Percentiles rank a stretch among this genome's conserved stretches.
Evolutionary conservation across 805 yeast genomes (phyloP).

Genomic region (Grigorovia jiainica): DNA sequence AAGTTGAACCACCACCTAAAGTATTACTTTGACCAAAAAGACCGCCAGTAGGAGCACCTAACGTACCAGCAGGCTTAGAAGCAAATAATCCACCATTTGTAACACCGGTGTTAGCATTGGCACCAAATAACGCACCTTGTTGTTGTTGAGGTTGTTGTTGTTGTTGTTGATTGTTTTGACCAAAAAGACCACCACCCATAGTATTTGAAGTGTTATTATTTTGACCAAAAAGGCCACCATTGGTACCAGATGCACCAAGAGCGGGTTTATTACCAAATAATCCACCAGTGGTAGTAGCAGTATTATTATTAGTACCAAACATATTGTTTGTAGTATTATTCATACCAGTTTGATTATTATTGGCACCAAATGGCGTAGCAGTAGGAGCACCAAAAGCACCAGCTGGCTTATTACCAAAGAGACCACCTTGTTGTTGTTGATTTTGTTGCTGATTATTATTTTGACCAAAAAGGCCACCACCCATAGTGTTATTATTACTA

Average conservation of each 20-base stretch:
- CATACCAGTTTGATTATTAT: not conserved
- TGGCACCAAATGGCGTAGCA: conserved; percentile 16
- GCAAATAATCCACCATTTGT: conserved; percentile 26
- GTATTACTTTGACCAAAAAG: conserved; percentile 25
- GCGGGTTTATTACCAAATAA: conserved; percentile 6
- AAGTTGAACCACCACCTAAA: conserved; percentile 1
- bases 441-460: conserved; percentile 6
- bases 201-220: conserved; percentile 11
- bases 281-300: conserved; percentile 8
- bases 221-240: conserved; percentile 29
- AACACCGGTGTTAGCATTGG: conserved; percentile 1
- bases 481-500: conserved; percentile 4
- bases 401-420: conserved; percentile 7
- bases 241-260: conserved; percentile 13
- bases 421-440: conserved; percentile 6
- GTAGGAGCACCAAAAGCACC: not conserved
- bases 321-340: conserved; percentile 15
- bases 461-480: conserved; percentile 27
- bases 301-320: conserved; percentile 23
- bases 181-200: conserved; percentile 22
- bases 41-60: conserved; percentile 26
- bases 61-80: conserved; percentile 3
- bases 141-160: conserved; percentile 4
- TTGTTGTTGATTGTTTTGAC: conserved; percentile 18
- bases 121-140: conserved; percentile 20